Percentiles rank a stretch among this genome's conserved stretches.
These are phyloP conservation scores for Hirsutella minnesotensis DNA, from an alignment of 2,329 filamentous ascomycete species.

Conservation along the genomic window DNA sequence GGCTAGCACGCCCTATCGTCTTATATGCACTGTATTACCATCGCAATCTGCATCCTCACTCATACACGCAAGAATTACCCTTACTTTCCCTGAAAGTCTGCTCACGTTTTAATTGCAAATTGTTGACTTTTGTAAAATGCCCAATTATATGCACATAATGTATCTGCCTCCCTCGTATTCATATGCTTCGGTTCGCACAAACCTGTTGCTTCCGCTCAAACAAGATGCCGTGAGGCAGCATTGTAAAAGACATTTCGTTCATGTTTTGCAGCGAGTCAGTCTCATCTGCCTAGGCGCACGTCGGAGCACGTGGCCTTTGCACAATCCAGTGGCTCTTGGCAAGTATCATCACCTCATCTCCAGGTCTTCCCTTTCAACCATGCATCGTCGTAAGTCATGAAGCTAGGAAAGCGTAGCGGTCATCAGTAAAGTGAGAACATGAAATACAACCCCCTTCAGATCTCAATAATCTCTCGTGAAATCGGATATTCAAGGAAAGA, in stretches of 20 bases:
- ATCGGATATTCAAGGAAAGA: no score
- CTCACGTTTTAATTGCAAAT: no score
- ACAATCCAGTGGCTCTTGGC: neutral
- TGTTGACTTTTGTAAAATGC: neutral
- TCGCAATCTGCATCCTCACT: no score
- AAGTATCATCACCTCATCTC: conserved; percentile 3
- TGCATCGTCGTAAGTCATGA: conserved; percentile 7
- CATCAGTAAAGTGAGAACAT: neutral
- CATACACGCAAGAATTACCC: no score
- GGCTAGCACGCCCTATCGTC: no score
- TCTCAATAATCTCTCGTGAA: no score
- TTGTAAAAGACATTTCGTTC: conserved; percentile 21
- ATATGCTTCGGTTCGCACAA: neutral
- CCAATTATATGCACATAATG: no score
- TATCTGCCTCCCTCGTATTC: neutral
- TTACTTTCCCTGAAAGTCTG: no score
- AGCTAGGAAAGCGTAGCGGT: conserved; percentile 2
- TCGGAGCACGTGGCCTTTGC: neutral
- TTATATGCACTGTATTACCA: no score
- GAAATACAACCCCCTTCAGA: neutral
- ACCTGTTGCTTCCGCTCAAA: conserved; percentile 10
- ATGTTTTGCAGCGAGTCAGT: neutral
- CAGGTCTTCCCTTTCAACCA: conserved; percentile 1
- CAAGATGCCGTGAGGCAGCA: conserved; percentile 37
- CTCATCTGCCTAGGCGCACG: conserved; percentile 3